phyloP scores from a whole-genome alignment of 176 grass and related monocot genomes.

The Eleusine coracana region DNA sequence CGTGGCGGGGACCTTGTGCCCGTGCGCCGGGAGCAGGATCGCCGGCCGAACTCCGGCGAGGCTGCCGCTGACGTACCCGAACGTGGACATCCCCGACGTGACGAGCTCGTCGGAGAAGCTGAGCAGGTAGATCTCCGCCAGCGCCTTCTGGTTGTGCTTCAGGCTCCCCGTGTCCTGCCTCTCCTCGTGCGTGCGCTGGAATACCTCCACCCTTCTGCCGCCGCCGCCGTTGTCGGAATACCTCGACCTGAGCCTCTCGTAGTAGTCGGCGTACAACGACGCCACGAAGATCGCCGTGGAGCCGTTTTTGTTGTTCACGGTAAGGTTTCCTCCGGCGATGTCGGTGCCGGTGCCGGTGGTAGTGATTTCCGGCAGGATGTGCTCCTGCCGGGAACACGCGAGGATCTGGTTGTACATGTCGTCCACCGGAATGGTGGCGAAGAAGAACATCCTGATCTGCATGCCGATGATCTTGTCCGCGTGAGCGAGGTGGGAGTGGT shows the following conservation, averaged over 20 bases:
- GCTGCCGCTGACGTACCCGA: slow-evolving; percentile 54
- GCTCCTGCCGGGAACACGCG: slow-evolving; percentile 36
- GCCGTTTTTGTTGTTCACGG: neutral
- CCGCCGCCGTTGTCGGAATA: slow-evolving; percentile 10
- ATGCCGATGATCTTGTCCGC: slow-evolving; percentile 45
- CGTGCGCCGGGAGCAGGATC: neutral
- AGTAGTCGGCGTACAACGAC: slow-evolving; percentile 46
- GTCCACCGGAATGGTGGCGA: slow-evolving; percentile 9
- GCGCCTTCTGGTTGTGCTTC: slow-evolving; percentile 63
- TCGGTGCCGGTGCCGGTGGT: no score
- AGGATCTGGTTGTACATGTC: slow-evolving; percentile 43
- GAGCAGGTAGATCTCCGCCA: slow-evolving; percentile 65
- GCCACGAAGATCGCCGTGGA: slow-evolving; percentile 44
- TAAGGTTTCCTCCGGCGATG: no score
- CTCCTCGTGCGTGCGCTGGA: slow-evolving; percentile 62
- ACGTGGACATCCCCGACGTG: slow-evolving; percentile 53
- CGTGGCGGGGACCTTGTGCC: neutral
- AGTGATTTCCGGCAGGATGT: slow-evolving; percentile 41
- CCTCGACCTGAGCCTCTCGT: slow-evolving; percentile 42
- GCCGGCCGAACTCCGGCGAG: neutral
- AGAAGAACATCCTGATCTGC: slow-evolving; percentile 45
- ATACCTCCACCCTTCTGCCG: slow-evolving; percentile 5
- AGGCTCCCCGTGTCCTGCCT: slow-evolving; percentile 25
- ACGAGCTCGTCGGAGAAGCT: slow-evolving; percentile 53
- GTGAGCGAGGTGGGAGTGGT: slow-evolving; percentile 26